Evolutionary conservation across 129 eudicot species (phyloP).

Genomic region (Artemisia annua): DNA sequence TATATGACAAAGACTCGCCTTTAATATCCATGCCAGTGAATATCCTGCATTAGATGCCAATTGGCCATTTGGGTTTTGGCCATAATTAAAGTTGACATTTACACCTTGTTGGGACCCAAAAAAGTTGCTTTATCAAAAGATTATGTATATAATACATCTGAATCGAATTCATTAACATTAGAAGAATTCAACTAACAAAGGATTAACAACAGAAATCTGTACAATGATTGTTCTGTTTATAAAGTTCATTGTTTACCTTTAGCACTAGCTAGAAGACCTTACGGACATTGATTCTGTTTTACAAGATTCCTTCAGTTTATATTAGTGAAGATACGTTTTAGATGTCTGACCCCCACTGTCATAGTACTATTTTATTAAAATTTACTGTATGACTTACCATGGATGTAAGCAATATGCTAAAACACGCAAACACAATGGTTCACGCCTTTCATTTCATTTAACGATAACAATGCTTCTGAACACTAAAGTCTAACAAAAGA

Average conservation of each 20-base stretch:
- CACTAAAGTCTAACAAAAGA: neutral
- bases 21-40: constrained; percentile 4
- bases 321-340: no score
- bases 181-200: neutral
- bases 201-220: neutral
- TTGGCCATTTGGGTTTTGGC: constrained; percentile 13
- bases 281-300: neutral
- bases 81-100: neutral
- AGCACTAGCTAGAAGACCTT: neutral
- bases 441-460: neutral
- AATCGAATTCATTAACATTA: neutral
- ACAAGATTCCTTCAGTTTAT: neutral
- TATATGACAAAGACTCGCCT: constrained; percentile 11
- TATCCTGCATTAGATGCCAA: constrained; percentile 9
- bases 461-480: neutral
- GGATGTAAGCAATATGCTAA: neutral
- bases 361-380: no score
- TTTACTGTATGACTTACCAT: neutral
- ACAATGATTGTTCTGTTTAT: no score
- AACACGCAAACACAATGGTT: neutral
- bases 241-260: no score
- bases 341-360: no score
- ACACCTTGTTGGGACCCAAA: neutral
- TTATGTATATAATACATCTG: no score
- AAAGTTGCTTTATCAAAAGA: no score